Evolutionary conservation across 2,329 filamentous ascomycete species (phyloP).

Genomic region (Penicillium sp.): DNA sequence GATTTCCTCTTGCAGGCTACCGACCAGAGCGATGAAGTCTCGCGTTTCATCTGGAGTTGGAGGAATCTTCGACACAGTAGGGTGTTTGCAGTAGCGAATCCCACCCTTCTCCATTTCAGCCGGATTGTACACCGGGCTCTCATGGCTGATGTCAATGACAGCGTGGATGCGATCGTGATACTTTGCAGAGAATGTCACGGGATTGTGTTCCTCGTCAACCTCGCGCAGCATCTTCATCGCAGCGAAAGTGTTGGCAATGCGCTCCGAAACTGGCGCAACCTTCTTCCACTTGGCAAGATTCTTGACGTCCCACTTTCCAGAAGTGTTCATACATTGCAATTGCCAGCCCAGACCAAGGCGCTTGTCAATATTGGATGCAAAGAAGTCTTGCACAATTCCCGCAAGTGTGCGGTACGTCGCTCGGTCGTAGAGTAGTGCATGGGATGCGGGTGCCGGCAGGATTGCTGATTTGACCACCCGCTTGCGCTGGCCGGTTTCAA

Average conservation of each 20-base stretch:
- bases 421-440: slow-evolving; percentile 81
- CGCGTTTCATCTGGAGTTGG: slow-evolving; percentile 65
- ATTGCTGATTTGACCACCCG: slow-evolving; percentile 66
- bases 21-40: slow-evolving; percentile 61
- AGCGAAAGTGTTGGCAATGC: slow-evolving; percentile 78
- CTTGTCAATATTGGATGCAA: slow-evolving; percentile 71
- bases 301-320: slow-evolving; percentile 98
- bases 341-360: slow-evolving; percentile 87
- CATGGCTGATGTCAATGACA: slow-evolving; percentile 88
- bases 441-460: slow-evolving; percentile 75
- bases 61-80: slow-evolving; percentile 88
- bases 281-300: slow-evolving; percentile 90
- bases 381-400: slow-evolving; percentile 80
- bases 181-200: slow-evolving; percentile 66
- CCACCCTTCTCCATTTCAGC: slow-evolving; percentile 66
- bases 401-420: slow-evolving; percentile 73
- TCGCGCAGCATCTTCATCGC: slow-evolving; percentile 93
- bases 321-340: slow-evolving; percentile 80
- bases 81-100: slow-evolving; percentile 80
- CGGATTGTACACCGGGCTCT: slow-evolving; percentile 86
- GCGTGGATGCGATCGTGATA: slow-evolving; percentile 71
- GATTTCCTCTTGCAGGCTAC: slow-evolving; percentile 61
- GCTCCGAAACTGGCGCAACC: slow-evolving; percentile 73
- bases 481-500: slow-evolving; percentile 39
- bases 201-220: slow-evolving; percentile 80